A percentile compares a stretch with the other conserved stretches of the same genome.
Evolutionary conservation across 495 filamentous ascomycete species (phyloP).

Genomic region (Penicillium bovifimosum): DNA sequence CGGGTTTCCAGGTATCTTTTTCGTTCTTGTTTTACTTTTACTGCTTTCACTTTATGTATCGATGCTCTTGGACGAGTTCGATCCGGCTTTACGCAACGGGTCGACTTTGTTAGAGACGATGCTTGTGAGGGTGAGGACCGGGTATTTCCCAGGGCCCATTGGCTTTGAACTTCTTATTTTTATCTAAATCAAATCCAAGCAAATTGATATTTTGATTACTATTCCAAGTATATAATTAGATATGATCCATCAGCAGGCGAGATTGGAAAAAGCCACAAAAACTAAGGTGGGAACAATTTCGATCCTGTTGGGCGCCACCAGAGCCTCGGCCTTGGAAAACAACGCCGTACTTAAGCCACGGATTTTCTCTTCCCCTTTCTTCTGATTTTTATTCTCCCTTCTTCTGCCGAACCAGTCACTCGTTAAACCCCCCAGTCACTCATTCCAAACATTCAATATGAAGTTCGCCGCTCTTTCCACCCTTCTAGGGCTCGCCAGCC

Average conservation of each 20-base stretch:
- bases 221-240: too few species aligned
- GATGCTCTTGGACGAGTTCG: background rate
- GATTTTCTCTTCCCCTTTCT: background rate
- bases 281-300: too few species aligned
- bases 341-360: background rate
- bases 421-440: slow-evolving; percentile 11
- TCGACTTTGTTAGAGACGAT: background rate
- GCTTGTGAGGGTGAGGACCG: background rate
- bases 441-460: slow-evolving; percentile 20
- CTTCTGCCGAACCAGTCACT: background rate
- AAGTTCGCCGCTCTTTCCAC: slow-evolving; percentile 17
- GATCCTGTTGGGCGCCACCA: too few species aligned
- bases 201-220: background rate
- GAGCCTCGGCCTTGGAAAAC: too few species aligned
- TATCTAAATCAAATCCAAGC: background rate
- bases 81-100: background rate
- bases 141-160: background rate
- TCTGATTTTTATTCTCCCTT: background rate
- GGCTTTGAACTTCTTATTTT: background rate
- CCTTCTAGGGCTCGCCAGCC: slow-evolving; percentile 17
- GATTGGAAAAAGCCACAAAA: too few species aligned
- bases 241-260: too few species aligned
- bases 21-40: background rate
- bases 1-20: background rate
- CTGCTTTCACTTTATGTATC: background rate